Base-by-base conservation (phyloP, 257 asterid species). In the Solanum virginianum region DNA sequence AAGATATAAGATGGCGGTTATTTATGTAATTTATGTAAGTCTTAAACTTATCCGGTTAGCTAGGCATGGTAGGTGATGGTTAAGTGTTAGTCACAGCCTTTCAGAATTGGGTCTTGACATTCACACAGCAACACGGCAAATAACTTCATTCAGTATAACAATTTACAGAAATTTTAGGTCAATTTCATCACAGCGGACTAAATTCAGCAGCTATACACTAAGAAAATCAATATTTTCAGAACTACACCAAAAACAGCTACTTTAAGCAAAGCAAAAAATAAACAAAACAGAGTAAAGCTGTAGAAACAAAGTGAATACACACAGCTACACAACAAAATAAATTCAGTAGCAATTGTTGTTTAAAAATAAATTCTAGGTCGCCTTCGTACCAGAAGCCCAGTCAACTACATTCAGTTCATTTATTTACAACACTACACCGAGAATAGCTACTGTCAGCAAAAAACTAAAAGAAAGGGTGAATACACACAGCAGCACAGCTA, bases 391-490 rank as follows among this genome's bases (percentile, higher is more conserved):
- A 1, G 4, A 57, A 7, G n/a, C 14, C 8, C 66, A 20, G 5
- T 12, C 8, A 20, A 62, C 51, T 24, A 62, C 36, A 8, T 24
- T 65, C n/a, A 62, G 16, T 84, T 39, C 84, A 32, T 26, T 2
- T 63, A 29, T 36, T 15, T 17, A 17, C 56, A 57, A 60, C 80
- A 41, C 85, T 66, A 59, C 88, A 83, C 36, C 53, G 16, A 65
- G 57, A 41, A 81, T 69, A 66, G 87, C 80, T 47, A 86, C 84
- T 80, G 85, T 65, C 51, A 47, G 62, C 29, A 77, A 81, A 12
- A 66, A 86, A 80, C 41, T 63, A 4, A 12, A 41, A 65, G 13
- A 26, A 43, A 80, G 7, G 74, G 66, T 66, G 62, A 72, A 66
- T 43, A 45, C 59, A 14, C 45, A 65, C 72, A 29, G 4, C n/a